These are phyloP conservation scores for Aristolochia fimbriata DNA, from an alignment of 164 flowering plant genomes.

Conservation along the genomic window DNA sequence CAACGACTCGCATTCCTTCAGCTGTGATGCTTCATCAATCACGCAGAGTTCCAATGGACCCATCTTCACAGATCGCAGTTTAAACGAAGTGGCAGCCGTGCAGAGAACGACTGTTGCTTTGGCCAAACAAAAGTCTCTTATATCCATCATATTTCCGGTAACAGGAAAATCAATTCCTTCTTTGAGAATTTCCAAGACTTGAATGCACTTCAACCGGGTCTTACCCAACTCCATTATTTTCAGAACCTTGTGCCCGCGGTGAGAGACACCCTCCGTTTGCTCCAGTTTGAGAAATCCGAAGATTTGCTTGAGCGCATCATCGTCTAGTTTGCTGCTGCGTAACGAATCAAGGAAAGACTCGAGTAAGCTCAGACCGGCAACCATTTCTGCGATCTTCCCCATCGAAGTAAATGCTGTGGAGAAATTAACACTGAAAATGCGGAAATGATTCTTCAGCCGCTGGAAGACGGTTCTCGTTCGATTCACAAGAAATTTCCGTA, in stretches of 20 bases:
- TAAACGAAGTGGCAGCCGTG: slow-evolving; percentile 32
- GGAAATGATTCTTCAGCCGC: slow-evolving; percentile 27
- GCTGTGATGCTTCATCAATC: slow-evolving; percentile 53
- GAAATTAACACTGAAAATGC: slow-evolving; percentile 33
- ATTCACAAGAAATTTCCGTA: slow-evolving; percentile 30
- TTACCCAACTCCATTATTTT: background rate
- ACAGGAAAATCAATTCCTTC: slow-evolving; percentile 22
- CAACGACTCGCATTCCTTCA: slow-evolving; percentile 46
- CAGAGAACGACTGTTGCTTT: slow-evolving; percentile 32
- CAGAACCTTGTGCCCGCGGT: background rate
- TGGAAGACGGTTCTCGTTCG: slow-evolving; percentile 11
- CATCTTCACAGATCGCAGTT: slow-evolving; percentile 10
- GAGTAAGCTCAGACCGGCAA: slow-evolving; percentile 17
- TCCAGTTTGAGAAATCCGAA: slow-evolving; percentile 15
- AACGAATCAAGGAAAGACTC: slow-evolving; percentile 23
- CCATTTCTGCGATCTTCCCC: slow-evolving; percentile 17
- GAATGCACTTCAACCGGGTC: slow-evolving; percentile 22
- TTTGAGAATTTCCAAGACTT: slow-evolving; percentile 16
- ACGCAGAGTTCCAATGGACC: slow-evolving; percentile 20
- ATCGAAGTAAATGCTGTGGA: slow-evolving; percentile 17
- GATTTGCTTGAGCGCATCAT: slow-evolving; percentile 25
- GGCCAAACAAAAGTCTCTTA: slow-evolving; percentile 17
- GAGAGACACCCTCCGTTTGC: no score
- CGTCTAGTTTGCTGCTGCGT: slow-evolving; percentile 14
- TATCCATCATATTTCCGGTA: background rate